Percentiles rank a stretch among this genome's conserved stretches.
Conservation (phyloP, 305 asterid genomes). For the Fraxinus platypoda region DNA sequence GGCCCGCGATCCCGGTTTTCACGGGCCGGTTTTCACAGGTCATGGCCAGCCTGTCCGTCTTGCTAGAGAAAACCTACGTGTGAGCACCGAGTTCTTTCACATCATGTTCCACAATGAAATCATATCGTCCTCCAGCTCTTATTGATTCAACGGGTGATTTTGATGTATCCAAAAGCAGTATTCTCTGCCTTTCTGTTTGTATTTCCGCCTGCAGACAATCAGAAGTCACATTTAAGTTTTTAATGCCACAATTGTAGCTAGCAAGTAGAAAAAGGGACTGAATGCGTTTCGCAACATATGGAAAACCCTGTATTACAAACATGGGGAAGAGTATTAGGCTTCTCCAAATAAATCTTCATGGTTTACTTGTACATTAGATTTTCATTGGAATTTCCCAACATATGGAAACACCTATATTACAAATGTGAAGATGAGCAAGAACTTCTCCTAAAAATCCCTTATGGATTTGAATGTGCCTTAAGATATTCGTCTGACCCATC, state of each 20-base stretch:
- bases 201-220: slow-evolving; percentile 76
- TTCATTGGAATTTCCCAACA: background rate
- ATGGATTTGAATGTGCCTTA: slow-evolving; percentile 14
- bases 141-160: slow-evolving; percentile 90
- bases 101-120: slow-evolving; percentile 97
- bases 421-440: background rate
- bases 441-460: slow-evolving; percentile 5
- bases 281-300: background rate
- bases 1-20: no score
- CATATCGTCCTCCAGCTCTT: slow-evolving; percentile 95
- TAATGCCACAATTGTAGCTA: slow-evolving; percentile 9
- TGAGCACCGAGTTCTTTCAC: slow-evolving; percentile 99
- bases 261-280: slow-evolving; percentile 22
- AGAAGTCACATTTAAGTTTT: slow-evolving; percentile 23
- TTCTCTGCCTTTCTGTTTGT: slow-evolving; percentile 93
- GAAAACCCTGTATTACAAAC: slow-evolving; percentile 9
- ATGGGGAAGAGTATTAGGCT: background rate
- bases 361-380: slow-evolving; percentile 13
- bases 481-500: background rate
- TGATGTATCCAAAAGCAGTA: slow-evolving; percentile 86
- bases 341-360: slow-evolving; percentile 6
- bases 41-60: no score
- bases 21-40: no score
- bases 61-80: slow-evolving; percentile 61
- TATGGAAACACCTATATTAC: background rate